Base-by-base conservation (phyloP, 2,329 filamentous ascomycete species). In the Fusarium tupiense region DNA sequence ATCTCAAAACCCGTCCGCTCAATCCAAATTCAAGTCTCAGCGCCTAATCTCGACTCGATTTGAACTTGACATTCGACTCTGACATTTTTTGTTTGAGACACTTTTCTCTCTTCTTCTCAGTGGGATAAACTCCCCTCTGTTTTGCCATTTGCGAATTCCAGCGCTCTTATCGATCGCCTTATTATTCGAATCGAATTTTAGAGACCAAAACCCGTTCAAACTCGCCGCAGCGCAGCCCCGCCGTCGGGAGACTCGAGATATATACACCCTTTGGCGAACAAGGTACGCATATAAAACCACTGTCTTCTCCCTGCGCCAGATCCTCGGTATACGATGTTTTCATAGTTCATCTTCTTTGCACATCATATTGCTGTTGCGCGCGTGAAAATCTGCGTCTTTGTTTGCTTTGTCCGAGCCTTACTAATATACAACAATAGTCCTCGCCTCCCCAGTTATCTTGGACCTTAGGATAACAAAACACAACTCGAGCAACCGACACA, bases 401-500 rank as follows among this genome's bases (percentile, higher is more conserved):
- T 52, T 66, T 62, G 59, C 65, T 60, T 63, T 75, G 40, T 47
- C 60, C 13, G 17, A 56, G 40, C 47, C 64, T 74, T 73, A 76
- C 77, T 78, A 77, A 78, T 67, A 73, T 44, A 26, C 41, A 26
- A 64, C 26, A 57, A 74, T 68, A 75, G 73, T 71, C 69, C 67
- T 68, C 63, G 33, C 58, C 58, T 63, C 56, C 68, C 33, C 40
- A 49, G 52, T 70, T 61, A 60, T 67, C 57, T 56, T 64, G 57
- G 31, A 40, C 24, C 49, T 63, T 49, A 31, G 52, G 49, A 57
- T 61, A 60, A 71, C 44, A 46, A 58, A 64, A 49, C 46, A 37
- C 29, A 41, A 43, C 38, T 50, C 54, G 46, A 58, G 63, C 46
- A 72, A 72, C 70, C 57, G 78, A 61, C 83, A 92, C 80, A 63